These are phyloP conservation scores for Nicotiana sylvestris DNA, from an alignment of 257 asterid genomes.

Conservation along the genomic window DNA sequence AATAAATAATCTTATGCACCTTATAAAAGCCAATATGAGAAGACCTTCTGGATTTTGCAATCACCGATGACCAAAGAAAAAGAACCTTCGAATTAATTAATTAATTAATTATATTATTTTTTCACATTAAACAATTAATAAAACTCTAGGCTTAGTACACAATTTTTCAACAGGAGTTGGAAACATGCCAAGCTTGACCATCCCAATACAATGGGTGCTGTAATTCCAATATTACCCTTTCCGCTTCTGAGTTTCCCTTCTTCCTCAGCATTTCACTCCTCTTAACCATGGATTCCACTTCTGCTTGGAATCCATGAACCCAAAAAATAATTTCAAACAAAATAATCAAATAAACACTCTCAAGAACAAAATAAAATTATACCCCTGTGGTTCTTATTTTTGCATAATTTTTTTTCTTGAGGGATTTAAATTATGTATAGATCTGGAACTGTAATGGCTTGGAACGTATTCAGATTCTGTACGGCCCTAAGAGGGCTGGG, in stretches of 20 bases:
- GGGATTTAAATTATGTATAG: conserved; percentile 59
- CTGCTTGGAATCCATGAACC: conserved; percentile 22
- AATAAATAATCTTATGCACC: not conserved
- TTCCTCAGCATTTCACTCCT: not conserved
- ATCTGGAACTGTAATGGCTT: conserved; percentile 98
- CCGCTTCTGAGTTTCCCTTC: not conserved
- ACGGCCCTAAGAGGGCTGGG: conserved; percentile 92
- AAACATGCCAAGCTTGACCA: not conserved
- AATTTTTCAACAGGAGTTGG: not conserved
- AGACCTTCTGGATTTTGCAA: not conserved
- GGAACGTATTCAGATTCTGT: conserved; percentile 98
- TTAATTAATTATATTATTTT: too few relatives aligned
- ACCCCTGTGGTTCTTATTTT: not conserved
- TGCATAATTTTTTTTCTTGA: not conserved
- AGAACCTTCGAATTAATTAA: not conserved
- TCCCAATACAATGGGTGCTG: not conserved
- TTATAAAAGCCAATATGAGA: not conserved
- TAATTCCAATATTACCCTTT: conserved; percentile 7
- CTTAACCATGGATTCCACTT: conserved; percentile 16
- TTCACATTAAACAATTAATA: too few relatives aligned
- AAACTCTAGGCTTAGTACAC: not conserved
- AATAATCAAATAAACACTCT: not conserved
- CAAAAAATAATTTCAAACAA: not conserved
- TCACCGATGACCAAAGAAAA: not conserved
- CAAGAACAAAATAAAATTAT: not conserved